Base-by-base conservation (phyloP, 2,329 filamentous ascomycete species). In the Tolypocladium guangdongense region DNA sequence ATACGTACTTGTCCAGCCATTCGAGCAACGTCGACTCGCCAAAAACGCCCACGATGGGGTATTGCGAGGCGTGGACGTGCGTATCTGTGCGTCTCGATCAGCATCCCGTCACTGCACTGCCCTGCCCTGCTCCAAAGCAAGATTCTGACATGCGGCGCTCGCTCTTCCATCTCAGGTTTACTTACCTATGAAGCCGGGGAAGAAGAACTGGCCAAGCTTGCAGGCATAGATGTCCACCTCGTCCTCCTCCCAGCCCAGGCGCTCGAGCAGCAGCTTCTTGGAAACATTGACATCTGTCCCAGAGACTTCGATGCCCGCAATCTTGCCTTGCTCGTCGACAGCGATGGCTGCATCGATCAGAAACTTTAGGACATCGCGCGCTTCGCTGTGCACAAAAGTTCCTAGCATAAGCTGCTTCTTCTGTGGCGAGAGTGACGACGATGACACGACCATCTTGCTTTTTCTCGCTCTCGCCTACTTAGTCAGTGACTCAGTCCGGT, bases 1-100 rank as follows among this genome's bases (percentile, higher is more conserved):
- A 99, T 0, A 93, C 99, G 74, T 99, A 97, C 18, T 78, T 92
- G 62, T 91, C 81, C 6, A 99, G 77, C 93, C 93, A 99, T 71
- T 93, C 87, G 16, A 99, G 80, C 35, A 99, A 83, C 0, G 92
- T 96, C 0, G 88, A 86, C 59, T 91, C 93, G 63, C 93, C 93
- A 66, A 97, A 97, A 58, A 99, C 86, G 55, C 93, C 93, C 1
- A 83, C 82, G 65, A 99, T 99, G 54, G 92, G 90, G 63, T 96
- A 96, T 72, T 99, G 93, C 0, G 91, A 82, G 8, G 93, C 93
- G 67, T 99, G 93, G 54, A 96, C 87, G 68, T 99, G 93, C 1
- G 93, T 96, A 69, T 99, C 92, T 92, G 20, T 14, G 7, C 1
- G 14, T 24, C 2, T 2, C 32, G 3, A n/a, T n/a, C n/a, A n/a